Evolutionary conservation across 2,329 filamentous ascomycete genomes (phyloP).

Genomic region (Phialemonium atrogriseum): DNA sequence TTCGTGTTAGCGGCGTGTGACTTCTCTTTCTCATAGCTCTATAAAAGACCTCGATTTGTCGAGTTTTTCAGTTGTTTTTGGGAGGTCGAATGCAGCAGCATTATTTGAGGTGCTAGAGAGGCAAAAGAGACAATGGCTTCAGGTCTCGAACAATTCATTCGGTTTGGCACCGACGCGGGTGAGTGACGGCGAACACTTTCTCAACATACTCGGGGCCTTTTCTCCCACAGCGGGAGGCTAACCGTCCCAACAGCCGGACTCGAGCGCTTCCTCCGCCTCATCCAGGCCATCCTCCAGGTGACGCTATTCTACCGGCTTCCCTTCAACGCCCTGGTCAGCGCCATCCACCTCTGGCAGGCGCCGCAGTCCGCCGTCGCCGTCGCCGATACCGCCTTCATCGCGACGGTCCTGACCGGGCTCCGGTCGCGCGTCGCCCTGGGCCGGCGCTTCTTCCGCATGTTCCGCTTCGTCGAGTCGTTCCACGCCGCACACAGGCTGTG

Average conservation of each 20-base stretch:
- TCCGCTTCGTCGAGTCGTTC: slow-evolving; percentile 59
- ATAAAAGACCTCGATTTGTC: too few species aligned
- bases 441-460: slow-evolving; percentile 58
- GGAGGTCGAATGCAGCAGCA: too few species aligned
- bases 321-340: slow-evolving; percentile 23
- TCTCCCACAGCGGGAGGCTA: too few species aligned
- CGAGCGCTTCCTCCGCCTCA: slow-evolving; percentile 50
- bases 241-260: slow-evolving; percentile 40
- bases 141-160: too few species aligned
- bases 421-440: slow-evolving; percentile 35
- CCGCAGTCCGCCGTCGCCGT: slow-evolving; percentile 16
- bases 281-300: slow-evolving; percentile 44
- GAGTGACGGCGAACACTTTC: too few species aligned
- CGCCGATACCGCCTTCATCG: slow-evolving; percentile 22
- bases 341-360: slow-evolving; percentile 6
- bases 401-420: slow-evolving; percentile 18
- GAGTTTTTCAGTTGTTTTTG: too few species aligned
- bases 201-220: too few species aligned
- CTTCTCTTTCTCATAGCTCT: too few species aligned
- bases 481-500: slow-evolving; percentile 37
- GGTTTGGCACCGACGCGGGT: too few species aligned
- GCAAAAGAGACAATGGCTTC: too few species aligned
- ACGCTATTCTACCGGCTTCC: slow-evolving; percentile 35
- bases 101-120: too few species aligned
- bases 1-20: too few species aligned